Percentiles rank a stretch among this genome's conserved stretches.
These are phyloP conservation scores for Grosmannia serpens DNA, from an alignment of 2,329 filamentous ascomycete species.

Conservation along the genomic window DNA sequence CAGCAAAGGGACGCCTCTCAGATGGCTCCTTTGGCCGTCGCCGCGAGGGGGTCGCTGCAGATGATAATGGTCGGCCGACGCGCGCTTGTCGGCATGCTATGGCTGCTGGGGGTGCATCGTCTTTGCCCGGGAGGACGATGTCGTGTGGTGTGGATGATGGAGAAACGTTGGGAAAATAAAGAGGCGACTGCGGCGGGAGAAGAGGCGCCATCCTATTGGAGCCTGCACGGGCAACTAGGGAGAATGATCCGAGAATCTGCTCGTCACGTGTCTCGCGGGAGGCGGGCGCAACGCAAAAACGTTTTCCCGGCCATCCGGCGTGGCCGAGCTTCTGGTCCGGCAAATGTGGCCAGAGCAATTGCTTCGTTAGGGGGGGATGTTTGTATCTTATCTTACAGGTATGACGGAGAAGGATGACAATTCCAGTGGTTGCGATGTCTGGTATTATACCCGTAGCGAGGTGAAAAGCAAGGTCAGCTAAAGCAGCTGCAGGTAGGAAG, in stretches of 20 bases:
- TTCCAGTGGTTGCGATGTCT: too few species aligned
- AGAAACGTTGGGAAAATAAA: not conserved
- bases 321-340: not conserved
- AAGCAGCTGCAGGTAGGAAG: too few species aligned
- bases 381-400: too few species aligned
- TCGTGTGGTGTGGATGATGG: not conserved
- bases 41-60: not conserved
- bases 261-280: not conserved
- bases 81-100: slow-evolving; percentile 1
- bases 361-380: too few species aligned
- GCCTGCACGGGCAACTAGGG: not conserved
- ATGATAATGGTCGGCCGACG: not conserved
- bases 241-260: not conserved
- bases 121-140: not conserved
- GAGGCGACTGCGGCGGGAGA: not conserved
- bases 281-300: not conserved
- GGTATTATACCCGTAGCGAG: too few species aligned
- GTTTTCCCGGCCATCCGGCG: not conserved
- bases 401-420: too few species aligned
- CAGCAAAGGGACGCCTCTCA: not conserved
- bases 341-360: too few species aligned
- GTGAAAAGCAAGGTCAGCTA: too few species aligned
- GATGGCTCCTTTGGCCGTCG: not conserved
- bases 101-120: not conserved
- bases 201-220: slow-evolving; percentile 2